Conservation (phyloP, 352 stramenopile species). For the Phytophthora fragariaefolia region DNA sequence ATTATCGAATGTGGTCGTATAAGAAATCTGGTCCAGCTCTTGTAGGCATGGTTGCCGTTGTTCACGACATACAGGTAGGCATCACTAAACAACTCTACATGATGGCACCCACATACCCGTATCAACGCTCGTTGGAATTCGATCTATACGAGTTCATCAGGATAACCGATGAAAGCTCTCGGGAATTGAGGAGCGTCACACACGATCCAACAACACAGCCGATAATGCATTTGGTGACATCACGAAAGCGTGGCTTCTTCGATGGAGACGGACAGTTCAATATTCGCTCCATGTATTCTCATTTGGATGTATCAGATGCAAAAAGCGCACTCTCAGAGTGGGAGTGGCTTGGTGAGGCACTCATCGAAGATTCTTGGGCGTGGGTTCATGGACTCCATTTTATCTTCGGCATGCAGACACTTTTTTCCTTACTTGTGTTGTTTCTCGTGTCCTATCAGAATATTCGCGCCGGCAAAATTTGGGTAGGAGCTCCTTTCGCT, state of each 20-base stretch:
- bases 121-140: slow-evolving; percentile 34
- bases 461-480: slow-evolving; percentile 25
- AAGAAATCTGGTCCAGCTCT: slow-evolving; percentile 30
- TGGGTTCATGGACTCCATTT: slow-evolving; percentile 48
- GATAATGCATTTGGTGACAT: slow-evolving; percentile 36
- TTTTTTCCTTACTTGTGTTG: slow-evolving; percentile 34
- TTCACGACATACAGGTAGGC: slow-evolving; percentile 33
- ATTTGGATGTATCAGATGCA: slow-evolving; percentile 15
- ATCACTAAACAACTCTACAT: slow-evolving; percentile 29
- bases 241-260: slow-evolving; percentile 37
- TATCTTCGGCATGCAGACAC: slow-evolving; percentile 34
- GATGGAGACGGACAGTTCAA: slow-evolving; percentile 38
- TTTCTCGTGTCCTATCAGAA: slow-evolving; percentile 27
- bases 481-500: slow-evolving; percentile 48
- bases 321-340: slow-evolving; percentile 16
- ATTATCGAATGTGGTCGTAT: slow-evolving; percentile 33
- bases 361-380: slow-evolving; percentile 40
- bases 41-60: slow-evolving; percentile 32
- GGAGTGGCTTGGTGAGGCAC: slow-evolving; percentile 21
- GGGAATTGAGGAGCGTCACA: slow-evolving; percentile 24
- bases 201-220: slow-evolving; percentile 15
- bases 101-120: slow-evolving; percentile 41
- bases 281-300: slow-evolving; percentile 26
- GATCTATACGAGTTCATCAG: slow-evolving; percentile 32
- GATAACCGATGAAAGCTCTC: slow-evolving; percentile 25